Base-by-base conservation (phyloP, 192 early-diverging fungal species). In the Coemansia sp. region DNA sequence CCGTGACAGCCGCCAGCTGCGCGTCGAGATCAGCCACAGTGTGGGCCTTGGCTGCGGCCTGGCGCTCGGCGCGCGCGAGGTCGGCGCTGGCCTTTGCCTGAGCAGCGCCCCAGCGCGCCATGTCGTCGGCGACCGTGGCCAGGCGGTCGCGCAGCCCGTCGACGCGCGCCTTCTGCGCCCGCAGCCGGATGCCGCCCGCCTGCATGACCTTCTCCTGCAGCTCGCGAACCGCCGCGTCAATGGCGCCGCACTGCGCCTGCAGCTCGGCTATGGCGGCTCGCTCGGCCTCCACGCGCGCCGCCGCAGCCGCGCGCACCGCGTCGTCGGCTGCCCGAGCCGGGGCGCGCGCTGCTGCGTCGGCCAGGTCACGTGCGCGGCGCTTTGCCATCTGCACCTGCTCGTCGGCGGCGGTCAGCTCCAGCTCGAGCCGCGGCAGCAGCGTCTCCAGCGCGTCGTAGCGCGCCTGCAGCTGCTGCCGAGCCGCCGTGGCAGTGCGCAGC, bases 131-230 rank as follows among this genome's bases (percentile, higher is more conserved):
- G 4, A 87, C 66, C 0, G 76, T 75, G 51, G 87, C 89, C 60
- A 98, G 92, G 59, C 92, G 89, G 46, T 95, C 90, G 29, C 83
- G 77, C 45, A 98, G 70, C 16, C 89, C 88, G 59, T 96, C 93
- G 10, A 95, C 92, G 29, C 88, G 91, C 45, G 89, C 86, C 59
- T 93, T 93, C 78, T 99, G 96, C 4, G 87, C 75, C 50, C 96
- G 87, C 35, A 99, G 78, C 72, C 89, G 86, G 56, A 93, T 90
- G 44, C 94, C 96, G 64, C 97, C 97, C 37, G 88, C 91, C 69
- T 96, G 88, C 75, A 98, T 81, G 63, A 99, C 97, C 65, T 94
- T 87, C 41, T 94, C 89, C 60, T 98, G 95, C 21, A 98, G 81
- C 36, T 81, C 75, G 44, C 87, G 85, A 65, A 99, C 97, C 45